Percentiles rank a stretch among this genome's conserved stretches.
phyloP scores from a whole-genome alignment of 139 green algal genomes.

The Tetratostichococcus sp. region DNA sequence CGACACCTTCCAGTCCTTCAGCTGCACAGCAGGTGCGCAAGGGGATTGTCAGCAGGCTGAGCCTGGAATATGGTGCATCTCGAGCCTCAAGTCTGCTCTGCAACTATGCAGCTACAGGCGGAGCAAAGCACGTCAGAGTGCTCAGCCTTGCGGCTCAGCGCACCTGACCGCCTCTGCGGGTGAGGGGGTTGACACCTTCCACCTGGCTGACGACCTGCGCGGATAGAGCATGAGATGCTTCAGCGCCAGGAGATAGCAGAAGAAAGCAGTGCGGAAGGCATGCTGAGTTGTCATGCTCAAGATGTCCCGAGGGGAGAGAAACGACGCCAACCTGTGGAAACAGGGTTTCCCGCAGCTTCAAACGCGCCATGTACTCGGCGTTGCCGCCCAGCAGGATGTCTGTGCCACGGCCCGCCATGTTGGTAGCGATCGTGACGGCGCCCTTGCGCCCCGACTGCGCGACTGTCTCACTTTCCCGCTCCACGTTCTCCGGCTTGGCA shows the following conservation, averaged over 20 bases:
- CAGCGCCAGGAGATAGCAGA: background rate
- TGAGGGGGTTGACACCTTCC: slow-evolving; percentile 14
- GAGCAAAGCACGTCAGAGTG: too few relatives aligned
- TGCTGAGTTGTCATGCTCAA: background rate
- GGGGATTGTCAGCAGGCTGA: too few relatives aligned
- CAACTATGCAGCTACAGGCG: too few relatives aligned
- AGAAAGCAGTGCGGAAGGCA: too few relatives aligned
- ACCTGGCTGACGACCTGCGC: slow-evolving; percentile 38
- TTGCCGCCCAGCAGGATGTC: slow-evolving; percentile 98
- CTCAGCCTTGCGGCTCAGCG: too few relatives aligned
- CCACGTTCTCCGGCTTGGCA: slow-evolving; percentile 98
- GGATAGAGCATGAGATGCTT: too few relatives aligned
- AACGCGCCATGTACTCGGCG: slow-evolving; percentile 50
- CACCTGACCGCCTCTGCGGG: background rate
- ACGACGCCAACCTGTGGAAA: slow-evolving; percentile 81
- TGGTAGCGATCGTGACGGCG: slow-evolving; percentile 95
- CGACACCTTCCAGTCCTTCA: slow-evolving; percentile 50
- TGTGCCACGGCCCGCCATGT: slow-evolving; percentile 97
- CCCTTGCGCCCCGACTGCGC: slow-evolving; percentile 78
- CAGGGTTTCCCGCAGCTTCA: slow-evolving; percentile 91
- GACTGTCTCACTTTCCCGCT: slow-evolving; percentile 95
- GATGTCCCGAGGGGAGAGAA: too few relatives aligned
- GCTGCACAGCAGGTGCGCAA: background rate
- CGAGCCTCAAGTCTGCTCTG: too few relatives aligned
- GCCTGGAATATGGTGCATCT: too few relatives aligned